Evolutionary conservation across 805 yeast species (phyloP), one percentile per base, ranked within the genome.

Genomic region (Candida vartiovaarae): DNA sequence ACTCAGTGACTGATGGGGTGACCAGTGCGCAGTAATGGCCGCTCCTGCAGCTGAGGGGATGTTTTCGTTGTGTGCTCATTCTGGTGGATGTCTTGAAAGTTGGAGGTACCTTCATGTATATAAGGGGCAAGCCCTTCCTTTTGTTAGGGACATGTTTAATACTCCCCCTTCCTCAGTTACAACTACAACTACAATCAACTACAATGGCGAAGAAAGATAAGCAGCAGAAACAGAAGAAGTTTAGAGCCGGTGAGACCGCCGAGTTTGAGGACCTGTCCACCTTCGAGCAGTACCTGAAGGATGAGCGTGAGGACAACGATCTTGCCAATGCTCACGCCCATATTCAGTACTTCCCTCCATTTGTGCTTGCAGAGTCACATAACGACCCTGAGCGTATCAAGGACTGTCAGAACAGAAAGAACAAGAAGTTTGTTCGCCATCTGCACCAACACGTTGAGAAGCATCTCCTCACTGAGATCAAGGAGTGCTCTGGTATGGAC

Each of bases 301-400:
- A 80, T 58, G 90, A 82, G 57, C 76, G 84, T 3, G 82, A 85
- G 74, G 90, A 83, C 61, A 80, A 82, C 49, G 90, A 84, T 47
- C 80, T 75, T 52, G 85, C 79, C 57, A 74, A 79, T 54, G 66
- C 80, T 51, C 84, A 82, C 57, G 84, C 85, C 32, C 80, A 76
- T 49, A 66, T 83, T 47, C 70, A 68, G 40, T 84, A 84, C 63
- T 71, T 77, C 56, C 93, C 93, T 23, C 91, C 91, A 40, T 84
- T 84, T 59, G 75, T 84, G 39, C 51, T 82, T 60, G 74, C 75
- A 50, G 83, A 78, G 45, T 74, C 80, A 48, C 85, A 80, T 51
- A 76, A 80, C 45, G 79, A 82, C 56, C 77, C 80, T 46, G 89
- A 83, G 42, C 82, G 80, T 58, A 75, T 83, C 49, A 81, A 82